A percentile compares a stretch with the other conserved stretches of the same genome.
phyloP scores from a whole-genome alignment of 2,329 filamentous ascomycete genomes.

The Niveomyces coronatus region DNA sequence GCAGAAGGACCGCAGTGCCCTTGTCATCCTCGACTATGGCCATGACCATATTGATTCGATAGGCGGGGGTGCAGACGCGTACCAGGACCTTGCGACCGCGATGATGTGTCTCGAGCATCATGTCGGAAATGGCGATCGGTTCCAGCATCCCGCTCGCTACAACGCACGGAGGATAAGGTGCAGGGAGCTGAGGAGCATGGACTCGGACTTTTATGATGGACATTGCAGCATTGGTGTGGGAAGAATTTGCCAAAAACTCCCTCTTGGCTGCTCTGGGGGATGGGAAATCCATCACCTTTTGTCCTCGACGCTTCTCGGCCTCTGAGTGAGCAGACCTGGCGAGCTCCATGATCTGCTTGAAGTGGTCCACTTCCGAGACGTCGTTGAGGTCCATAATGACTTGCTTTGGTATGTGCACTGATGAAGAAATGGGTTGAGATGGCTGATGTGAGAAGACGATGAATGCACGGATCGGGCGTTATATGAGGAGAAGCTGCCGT shows the following conservation, averaged over 20 bases:
- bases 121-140: not conserved
- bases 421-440: no score
- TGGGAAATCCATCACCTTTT: no score
- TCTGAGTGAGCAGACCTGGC: no score
- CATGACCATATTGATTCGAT: not conserved
- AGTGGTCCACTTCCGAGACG: no score
- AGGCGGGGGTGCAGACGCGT: not conserved
- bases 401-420: no score
- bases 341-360: no score
- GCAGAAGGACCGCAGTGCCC: not conserved
- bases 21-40: not conserved
- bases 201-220: not conserved
- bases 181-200: not conserved
- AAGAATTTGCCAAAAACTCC: not conserved
- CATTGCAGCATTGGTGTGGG: not conserved
- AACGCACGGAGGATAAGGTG: not conserved
- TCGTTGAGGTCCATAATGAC: no score
- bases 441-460: no score
- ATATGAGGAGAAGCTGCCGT: no score
- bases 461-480: no score
- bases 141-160: not conserved
- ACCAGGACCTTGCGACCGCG: not conserved
- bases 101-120: not conserved
- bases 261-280: no score
- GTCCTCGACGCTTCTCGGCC: no score